Conservation (phyloP, 192 early-diverging fungal genomes). For the Backusella macrospora region DNA sequence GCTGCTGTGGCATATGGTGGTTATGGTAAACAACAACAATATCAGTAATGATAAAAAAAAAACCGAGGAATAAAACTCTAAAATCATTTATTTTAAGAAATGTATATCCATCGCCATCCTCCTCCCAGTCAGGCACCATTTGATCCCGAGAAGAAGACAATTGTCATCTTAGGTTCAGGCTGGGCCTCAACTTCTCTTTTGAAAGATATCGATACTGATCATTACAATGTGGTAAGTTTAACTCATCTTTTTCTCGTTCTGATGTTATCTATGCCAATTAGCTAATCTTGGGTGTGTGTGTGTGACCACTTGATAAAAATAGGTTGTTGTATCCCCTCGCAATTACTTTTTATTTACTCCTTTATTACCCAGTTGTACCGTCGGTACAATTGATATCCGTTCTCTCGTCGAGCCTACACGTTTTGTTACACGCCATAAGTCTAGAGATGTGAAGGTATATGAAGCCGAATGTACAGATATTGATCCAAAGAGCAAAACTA, state of each 20-base stretch:
- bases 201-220: conserved; percentile 39
- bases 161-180: conserved; percentile 42
- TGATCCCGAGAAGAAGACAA: conserved; percentile 49
- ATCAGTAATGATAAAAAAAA: background rate
- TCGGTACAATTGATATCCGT: conserved; percentile 85
- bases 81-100: conserved; percentile 31
- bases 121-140: conserved; percentile 29
- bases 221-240: conserved; percentile 40
- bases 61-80: background rate
- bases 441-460: conserved; percentile 79
- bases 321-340: conserved; percentile 71
- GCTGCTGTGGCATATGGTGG: conserved; percentile 25
- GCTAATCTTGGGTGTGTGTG: background rate
- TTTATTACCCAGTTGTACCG: conserved; percentile 74
- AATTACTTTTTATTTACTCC: conserved; percentile 90
- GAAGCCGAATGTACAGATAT: conserved; percentile 90
- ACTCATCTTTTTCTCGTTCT: background rate
- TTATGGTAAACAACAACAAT: background rate
- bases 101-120: conserved; percentile 48
- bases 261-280: background rate
- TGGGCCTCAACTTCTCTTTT: conserved; percentile 46
- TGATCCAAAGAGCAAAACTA: conserved; percentile 74
- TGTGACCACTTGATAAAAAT: background rate
- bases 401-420: conserved; percentile 88
- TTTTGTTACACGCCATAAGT: conserved; percentile 85